Evolutionary conservation across 2,329 filamentous ascomycete species (phyloP).

Genomic region (Diplodia scrobiculata): DNA sequence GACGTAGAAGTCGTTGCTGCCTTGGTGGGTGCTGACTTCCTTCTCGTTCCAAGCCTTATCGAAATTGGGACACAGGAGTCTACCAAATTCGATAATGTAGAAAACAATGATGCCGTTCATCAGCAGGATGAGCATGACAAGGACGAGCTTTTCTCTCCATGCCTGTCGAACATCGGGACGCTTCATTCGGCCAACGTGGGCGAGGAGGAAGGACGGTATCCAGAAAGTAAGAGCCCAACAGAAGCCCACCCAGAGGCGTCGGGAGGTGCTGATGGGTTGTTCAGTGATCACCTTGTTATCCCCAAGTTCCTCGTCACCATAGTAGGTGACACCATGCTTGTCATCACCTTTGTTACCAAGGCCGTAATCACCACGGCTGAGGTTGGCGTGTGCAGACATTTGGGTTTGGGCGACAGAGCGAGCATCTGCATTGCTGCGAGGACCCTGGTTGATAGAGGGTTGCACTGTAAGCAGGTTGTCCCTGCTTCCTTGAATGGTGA

Average conservation of each 20-base stretch:
- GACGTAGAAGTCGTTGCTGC: constrained; percentile 79
- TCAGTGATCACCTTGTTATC: constrained; percentile 76
- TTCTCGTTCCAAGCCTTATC: constrained; percentile 81
- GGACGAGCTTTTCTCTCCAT: constrained; percentile 91
- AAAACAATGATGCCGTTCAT: constrained; percentile 83
- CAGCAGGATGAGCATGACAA: constrained; percentile 77
- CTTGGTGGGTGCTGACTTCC: constrained; percentile 71
- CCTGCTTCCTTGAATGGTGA: constrained; percentile 66
- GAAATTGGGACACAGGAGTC: constrained; percentile 82
- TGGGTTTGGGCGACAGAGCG: constrained; percentile 60
- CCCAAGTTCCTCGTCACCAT: constrained; percentile 77
- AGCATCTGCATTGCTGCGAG: constrained; percentile 48
- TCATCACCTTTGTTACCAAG: constrained; percentile 84
- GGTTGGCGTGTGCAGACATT: constrained; percentile 56
- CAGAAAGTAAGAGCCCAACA: constrained; percentile 90
- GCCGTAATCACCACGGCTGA: constrained; percentile 76
- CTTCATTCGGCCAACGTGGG: constrained; percentile 90
- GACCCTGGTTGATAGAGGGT: constrained; percentile 50
- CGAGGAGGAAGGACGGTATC: constrained; percentile 84
- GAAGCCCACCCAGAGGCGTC: constrained; percentile 76
- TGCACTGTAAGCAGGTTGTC: constrained; percentile 67
- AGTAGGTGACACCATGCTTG: constrained; percentile 54
- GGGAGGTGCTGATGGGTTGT: constrained; percentile 61
- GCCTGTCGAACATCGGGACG: constrained; percentile 94
- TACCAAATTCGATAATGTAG: constrained; percentile 86